Evolutionary conservation across 805 yeast species (phyloP).

Genomic region (Cyberlindnera americana): DNA sequence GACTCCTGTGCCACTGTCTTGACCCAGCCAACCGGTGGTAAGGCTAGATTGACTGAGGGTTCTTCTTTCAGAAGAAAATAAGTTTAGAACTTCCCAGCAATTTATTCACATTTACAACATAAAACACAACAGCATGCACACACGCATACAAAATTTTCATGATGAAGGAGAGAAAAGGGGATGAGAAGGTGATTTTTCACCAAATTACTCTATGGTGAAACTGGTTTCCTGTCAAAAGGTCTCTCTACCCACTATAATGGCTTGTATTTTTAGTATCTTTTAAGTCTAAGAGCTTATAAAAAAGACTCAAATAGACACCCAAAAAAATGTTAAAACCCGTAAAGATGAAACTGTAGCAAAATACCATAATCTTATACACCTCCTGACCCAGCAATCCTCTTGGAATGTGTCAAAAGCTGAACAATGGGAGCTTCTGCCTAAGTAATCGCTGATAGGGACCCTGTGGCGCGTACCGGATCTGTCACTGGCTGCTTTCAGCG

Average conservation of each 20-base stretch:
- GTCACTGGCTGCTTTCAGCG: neutral
- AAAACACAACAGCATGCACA: neutral
- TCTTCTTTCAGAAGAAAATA: conserved; percentile 99
- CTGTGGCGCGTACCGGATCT: conserved; percentile 1
- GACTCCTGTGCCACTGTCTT: conserved; percentile 97
- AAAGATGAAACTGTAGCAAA: no score
- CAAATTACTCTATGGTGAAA: no score
- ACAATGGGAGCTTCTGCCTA: neutral
- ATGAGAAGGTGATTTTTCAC: no score
- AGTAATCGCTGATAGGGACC: no score
- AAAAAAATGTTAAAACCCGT: conserved; percentile 11
- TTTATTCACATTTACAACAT: neutral
- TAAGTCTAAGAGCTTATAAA: neutral
- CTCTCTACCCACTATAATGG: conserved; percentile 1
- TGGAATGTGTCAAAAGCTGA: conserved; percentile 1
- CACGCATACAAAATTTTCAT: conserved; percentile 1
- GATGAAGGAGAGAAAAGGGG: no score
- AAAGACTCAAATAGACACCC: neutral
- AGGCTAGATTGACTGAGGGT: conserved; percentile 99
- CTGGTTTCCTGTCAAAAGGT: neutral
- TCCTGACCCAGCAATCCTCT: no score
- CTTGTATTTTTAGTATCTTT: conserved; percentile 13
- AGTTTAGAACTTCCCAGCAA: conserved; percentile 23
- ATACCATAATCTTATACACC: no score
- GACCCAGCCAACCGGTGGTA: conserved; percentile 99